Base-by-base conservation (phyloP, 1,284 basidiomycete genomes). In the Megacollybia platyphylla region DNA sequence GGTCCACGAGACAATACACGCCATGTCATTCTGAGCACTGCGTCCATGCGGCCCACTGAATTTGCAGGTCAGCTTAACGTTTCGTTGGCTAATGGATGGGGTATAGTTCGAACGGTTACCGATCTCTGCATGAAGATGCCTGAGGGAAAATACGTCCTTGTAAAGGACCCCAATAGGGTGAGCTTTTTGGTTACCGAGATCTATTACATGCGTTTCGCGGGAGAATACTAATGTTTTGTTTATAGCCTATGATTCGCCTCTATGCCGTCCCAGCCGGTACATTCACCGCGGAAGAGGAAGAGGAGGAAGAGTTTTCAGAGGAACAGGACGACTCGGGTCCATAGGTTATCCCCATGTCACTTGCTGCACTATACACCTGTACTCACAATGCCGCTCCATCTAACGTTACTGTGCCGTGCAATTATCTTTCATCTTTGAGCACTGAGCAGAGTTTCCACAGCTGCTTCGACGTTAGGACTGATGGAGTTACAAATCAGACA, bases 151-250 rank as follows among this genome's bases (percentile, higher is more conserved):
- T 97, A 94, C 60, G 83, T 97, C 15, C 68, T 97, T 26, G 78
- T 97, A 48, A 94, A 94, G 65, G 92, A 97, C 63, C 92, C 93
- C 15, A 97, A 97, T 73, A 89, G 79, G 78, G 91, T 94, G 59
- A 57, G 77, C 63, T 44, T 44, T 43, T 31, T 48, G 41, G 13
- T 45, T 31, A 20, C 6, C 29, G 8, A 36, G 28, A 32, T 40
- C 36, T 26, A 26, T 36, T 42, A 35, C 29, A 24, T 43, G 36
- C 39, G 44, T 36, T 28, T 29, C 18, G 9, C 13, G 26, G 17
- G 18, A 5, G 2, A 15, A 20, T 18, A 24, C 15, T 38, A n/a
- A 18, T 41, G 43, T 43, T 27, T 48, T 47, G 52, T 53, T 51
- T 50, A 43, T 50, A 96, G 91, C 87, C 92, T 45, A 82, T 94